Evolutionary conservation across 2,329 filamentous ascomycete genomes (phyloP).

Genomic region (Fusarium sp.): DNA sequence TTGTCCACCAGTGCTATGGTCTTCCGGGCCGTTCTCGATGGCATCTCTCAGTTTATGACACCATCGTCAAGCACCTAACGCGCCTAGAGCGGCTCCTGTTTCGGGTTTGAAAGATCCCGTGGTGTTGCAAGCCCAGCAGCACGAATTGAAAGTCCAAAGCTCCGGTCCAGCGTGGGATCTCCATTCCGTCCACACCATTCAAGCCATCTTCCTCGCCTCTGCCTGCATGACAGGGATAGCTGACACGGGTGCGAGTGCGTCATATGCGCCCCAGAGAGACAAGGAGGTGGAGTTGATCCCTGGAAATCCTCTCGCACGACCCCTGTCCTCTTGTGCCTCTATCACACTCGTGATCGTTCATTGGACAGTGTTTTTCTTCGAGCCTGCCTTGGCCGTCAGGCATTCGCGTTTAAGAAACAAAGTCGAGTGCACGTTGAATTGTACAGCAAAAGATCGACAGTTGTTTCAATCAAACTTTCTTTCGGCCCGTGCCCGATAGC

Average conservation of each 20-base stretch:
- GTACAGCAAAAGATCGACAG: conserved; percentile 36
- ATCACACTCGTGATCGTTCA: conserved; percentile 39
- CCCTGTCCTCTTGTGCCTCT: conserved; percentile 39
- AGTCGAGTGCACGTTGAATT: conserved; percentile 35
- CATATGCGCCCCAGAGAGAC: conserved; percentile 48
- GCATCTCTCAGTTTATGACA: conserved; percentile 4
- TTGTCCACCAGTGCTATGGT: neutral
- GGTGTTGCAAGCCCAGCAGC: conserved; percentile 21
- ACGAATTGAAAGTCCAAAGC: conserved; percentile 24
- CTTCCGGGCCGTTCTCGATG: neutral
- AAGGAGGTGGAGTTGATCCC: conserved; percentile 39
- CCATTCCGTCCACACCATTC: conserved; percentile 36
- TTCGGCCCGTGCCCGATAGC: conserved; percentile 16
- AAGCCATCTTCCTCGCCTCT: conserved; percentile 41
- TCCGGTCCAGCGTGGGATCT: conserved; percentile 44
- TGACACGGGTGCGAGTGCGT: conserved; percentile 48
- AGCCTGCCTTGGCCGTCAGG: conserved; percentile 22
- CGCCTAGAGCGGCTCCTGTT: conserved; percentile 41
- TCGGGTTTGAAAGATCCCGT: conserved; percentile 32
- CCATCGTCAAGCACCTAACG: conserved; percentile 13
- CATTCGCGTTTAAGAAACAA: conserved; percentile 35
- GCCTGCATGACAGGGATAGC: conserved; percentile 41
- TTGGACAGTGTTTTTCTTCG: conserved; percentile 27
- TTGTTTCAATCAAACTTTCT: conserved; percentile 25
- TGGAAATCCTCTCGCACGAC: conserved; percentile 40